Base-by-base conservation (phyloP, 2,329 filamentous ascomycete species). In the Endothia cerciana region DNA sequence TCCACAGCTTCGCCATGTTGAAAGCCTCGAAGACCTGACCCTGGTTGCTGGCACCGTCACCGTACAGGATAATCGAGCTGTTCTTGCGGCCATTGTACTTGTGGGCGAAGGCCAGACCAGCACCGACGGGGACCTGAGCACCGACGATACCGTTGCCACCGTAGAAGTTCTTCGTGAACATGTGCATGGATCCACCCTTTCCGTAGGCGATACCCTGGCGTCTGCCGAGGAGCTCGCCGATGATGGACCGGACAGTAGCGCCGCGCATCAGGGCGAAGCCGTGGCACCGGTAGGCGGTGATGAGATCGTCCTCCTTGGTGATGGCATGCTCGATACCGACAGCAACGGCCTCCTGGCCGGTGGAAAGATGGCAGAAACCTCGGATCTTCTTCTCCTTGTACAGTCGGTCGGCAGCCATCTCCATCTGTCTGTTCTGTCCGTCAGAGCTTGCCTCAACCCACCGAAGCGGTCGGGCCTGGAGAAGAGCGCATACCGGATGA, bases 321-420 rank as follows among this genome's bases (percentile, higher is more conserved):
- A 99, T 91, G 72, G 94, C 94, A 79, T 97, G 92, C 84, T 99
- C 95, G 76, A 99, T 98, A 78, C 95, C 95, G 73, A 94, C 90
- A 67, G 95, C 93, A 72, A 99, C 95, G 71, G 95, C 95, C 87
- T 99, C 95, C 83, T 99, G 95, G 70, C 95, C 95, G 67, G 91
- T 97, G 67, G 95, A 98, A 81, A 99, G 83, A 84, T 99, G 95
- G 85, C 95, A 99, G 91, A 99, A 99, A 83, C 95, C 95, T 75
- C 95, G 92, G 75, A 99, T 98, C 88, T 99, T 98, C 91, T 99
- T 99, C 86, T 98, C 95, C 87, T 99, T 99, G 92, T 99, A 99
- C 76, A 99, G 86, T 78, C 94, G 89, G 79, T 99, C 95, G 83
- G 95, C 93, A 72, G 94, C 94, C 94, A 99, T 97, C 83, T 99